Conservation (phyloP, 1,139 yeast species). For the Candida pseudocylindracea region DNA sequence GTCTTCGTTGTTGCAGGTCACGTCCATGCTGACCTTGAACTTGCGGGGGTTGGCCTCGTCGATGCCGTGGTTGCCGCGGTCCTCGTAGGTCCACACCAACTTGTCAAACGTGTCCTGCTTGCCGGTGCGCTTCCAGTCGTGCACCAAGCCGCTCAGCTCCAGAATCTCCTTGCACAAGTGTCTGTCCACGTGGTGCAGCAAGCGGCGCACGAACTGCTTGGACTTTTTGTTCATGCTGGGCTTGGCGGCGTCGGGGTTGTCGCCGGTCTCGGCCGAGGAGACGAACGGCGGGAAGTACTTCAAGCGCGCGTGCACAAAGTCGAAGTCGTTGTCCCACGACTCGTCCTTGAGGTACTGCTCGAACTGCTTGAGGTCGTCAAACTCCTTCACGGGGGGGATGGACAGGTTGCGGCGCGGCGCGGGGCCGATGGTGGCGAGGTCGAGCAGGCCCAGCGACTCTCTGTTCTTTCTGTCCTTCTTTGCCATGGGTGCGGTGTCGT, state of each 20-base stretch:
- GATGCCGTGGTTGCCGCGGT: conserved; percentile 30
- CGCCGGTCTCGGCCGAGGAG: conserved; percentile 32
- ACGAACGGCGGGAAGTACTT: conserved; percentile 56
- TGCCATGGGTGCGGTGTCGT: too few relatives aligned
- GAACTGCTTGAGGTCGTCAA: conserved; percentile 41
- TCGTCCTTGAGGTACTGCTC: conserved; percentile 48
- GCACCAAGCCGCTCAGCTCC: conserved; percentile 31
- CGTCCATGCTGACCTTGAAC: conserved; percentile 34
- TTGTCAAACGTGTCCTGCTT: conserved; percentile 19
- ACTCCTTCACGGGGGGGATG: conserved; percentile 19
- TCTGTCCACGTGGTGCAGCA: conserved; percentile 54
- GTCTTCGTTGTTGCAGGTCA: conserved; percentile 33
- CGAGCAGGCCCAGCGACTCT: too few relatives aligned
- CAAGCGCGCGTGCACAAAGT: conserved; percentile 43
- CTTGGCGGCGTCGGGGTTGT: conserved; percentile 50
- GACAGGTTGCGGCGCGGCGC: too few relatives aligned
- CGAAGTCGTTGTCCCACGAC: conserved; percentile 57
- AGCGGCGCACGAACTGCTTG: conserved; percentile 48
- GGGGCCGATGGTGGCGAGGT: too few relatives aligned
- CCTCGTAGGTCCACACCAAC: conserved; percentile 26
- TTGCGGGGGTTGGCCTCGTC: conserved; percentile 22
- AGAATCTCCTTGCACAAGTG: conserved; percentile 48
- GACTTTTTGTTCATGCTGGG: conserved; percentile 54
- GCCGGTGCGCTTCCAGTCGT: conserved; percentile 27
- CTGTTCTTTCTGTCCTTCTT: too few relatives aligned